A percentile compares a stretch with the other conserved stretches of the same genome.
Evolutionary conservation across 192 early-diverging fungal species (phyloP).

Genomic region (Dimargaris verticillata): DNA sequence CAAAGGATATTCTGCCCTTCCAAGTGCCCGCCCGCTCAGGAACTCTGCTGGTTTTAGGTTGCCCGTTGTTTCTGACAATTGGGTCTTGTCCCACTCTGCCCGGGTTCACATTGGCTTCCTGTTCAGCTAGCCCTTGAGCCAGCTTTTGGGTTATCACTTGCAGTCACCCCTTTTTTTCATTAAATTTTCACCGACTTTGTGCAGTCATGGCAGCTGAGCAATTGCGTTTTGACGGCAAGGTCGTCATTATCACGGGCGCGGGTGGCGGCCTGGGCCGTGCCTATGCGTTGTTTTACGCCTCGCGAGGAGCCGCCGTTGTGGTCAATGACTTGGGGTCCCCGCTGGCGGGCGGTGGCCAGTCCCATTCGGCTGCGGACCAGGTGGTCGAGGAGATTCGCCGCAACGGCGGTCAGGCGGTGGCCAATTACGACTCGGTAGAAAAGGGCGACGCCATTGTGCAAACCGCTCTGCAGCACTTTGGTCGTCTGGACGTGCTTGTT

Average conservation of each 20-base stretch:
- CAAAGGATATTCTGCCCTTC: too few species aligned
- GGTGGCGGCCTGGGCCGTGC: slow-evolving; percentile 75
- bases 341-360: slow-evolving; percentile 57
- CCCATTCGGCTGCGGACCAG: slow-evolving; percentile 69
- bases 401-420: slow-evolving; percentile 82
- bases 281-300: slow-evolving; percentile 82
- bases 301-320: slow-evolving; percentile 82
- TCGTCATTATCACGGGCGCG: slow-evolving; percentile 80
- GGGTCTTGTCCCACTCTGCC: background rate
- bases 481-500: slow-evolving; percentile 86
- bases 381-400: slow-evolving; percentile 86
- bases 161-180: slow-evolving; percentile 7
- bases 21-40: too few species aligned
- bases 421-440: slow-evolving; percentile 94
- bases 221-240: slow-evolving; percentile 59
- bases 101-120: background rate
- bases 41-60: background rate
- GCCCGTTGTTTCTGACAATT: background rate
- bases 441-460: slow-evolving; percentile 96
- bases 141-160: background rate
- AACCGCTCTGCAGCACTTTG: slow-evolving; percentile 88
- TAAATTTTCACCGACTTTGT: background rate
- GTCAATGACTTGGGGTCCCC: slow-evolving; percentile 88
- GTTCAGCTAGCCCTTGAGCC: background rate
- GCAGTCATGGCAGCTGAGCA: slow-evolving; percentile 12